Evolutionary conservation across 352 stramenopile species (phyloP).

Genomic region (Pythium phragmitis): DNA sequence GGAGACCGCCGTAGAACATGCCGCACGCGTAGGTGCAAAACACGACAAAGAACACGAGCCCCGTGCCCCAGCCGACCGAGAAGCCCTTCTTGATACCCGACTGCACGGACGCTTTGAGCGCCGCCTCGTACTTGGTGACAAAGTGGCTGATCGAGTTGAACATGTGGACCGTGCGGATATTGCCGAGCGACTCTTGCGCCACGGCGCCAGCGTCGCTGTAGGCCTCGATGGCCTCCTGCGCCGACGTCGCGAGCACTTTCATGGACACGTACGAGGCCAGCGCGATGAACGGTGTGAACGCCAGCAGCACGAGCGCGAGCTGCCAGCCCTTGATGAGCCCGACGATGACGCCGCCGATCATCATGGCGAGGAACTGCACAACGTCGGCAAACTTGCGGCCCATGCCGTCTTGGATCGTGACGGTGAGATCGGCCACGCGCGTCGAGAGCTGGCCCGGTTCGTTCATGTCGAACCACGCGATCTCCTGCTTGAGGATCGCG

Average conservation of each 20-base stretch:
- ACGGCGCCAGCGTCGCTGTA: slow-evolving; percentile 37
- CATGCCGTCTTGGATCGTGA: slow-evolving; percentile 17
- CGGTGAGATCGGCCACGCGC: slow-evolving; percentile 43
- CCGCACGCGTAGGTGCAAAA: slow-evolving; percentile 46
- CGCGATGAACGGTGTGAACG: slow-evolving; percentile 36
- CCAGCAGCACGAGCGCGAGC: slow-evolving; percentile 43
- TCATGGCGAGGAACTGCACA: slow-evolving; percentile 35
- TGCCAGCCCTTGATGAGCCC: slow-evolving; percentile 42
- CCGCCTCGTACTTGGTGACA: slow-evolving; percentile 31
- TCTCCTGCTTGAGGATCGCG: slow-evolving; percentile 3
- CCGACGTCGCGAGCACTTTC: slow-evolving; percentile 3
- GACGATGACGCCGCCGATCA: slow-evolving; percentile 35
- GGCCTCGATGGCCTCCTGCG: slow-evolving; percentile 26
- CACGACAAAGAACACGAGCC: slow-evolving; percentile 33
- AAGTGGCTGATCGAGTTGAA: slow-evolving; percentile 34
- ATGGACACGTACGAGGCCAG: slow-evolving; percentile 16
- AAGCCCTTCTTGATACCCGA: slow-evolving; percentile 32
- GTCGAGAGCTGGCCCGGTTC: slow-evolving; percentile 36
- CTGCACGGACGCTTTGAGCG: slow-evolving; percentile 20
- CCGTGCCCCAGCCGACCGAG: slow-evolving; percentile 29
- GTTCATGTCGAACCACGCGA: slow-evolving; percentile 7
- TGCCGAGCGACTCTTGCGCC: slow-evolving; percentile 37
- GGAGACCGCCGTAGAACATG: slow-evolving; percentile 44
- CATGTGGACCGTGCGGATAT: slow-evolving; percentile 44
- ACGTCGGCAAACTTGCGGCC: slow-evolving; percentile 34